Base-by-base conservation (phyloP, 2,329 filamentous ascomycete species). In the Colletotrichum phormii region DNA sequence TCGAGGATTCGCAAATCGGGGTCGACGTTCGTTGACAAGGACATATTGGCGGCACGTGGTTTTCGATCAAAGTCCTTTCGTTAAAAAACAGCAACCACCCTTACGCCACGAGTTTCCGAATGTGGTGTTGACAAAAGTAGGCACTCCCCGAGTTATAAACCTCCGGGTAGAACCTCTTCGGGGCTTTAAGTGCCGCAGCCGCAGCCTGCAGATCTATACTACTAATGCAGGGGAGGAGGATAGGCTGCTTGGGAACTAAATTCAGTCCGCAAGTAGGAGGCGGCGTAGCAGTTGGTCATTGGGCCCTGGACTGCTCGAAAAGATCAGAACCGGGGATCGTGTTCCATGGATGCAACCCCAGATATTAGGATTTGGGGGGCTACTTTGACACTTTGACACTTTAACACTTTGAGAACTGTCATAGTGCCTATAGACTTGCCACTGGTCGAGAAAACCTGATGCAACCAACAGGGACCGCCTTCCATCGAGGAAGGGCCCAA, bases 311-410 rank as follows among this genome's bases (percentile, higher is more conserved):
- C 18, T 49, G 55, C 54, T 22, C 29, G 37, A 55, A 54, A 37
- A 64, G 66, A 57, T 61, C 60, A 70, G 60, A 70, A 60, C 71
- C 46, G 31, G 66, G 66, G 42, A 49, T 42, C 57, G 15, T 18
- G 58, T 71, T 55, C 42, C 66, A 70, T 61, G 71, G 49, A 73
- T 73, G 66, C 37, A 57, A 72, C 66, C 66, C 55, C 53, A 61
- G 66, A 70, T 55, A 65, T 70, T 53, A 37, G 15, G 29, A 22
- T 24, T 31, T 61, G 55, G 60, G 49, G 51, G 26, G 51, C 51
- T 37, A 49, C 33, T 22, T 46, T 35, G 24, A 42, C 13, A 49
- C 35, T 22, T 46, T 35, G 24, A 54, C 37, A 49, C 35, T 22
- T 46, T 35, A 15, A 57, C 24, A 26, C 22, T 64, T 42, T 33